Evolutionary conservation across 1,284 basidiomycete species (phyloP), one percentile per base, ranked within the genome.

Genomic region (Sparassis latifolia): DNA sequence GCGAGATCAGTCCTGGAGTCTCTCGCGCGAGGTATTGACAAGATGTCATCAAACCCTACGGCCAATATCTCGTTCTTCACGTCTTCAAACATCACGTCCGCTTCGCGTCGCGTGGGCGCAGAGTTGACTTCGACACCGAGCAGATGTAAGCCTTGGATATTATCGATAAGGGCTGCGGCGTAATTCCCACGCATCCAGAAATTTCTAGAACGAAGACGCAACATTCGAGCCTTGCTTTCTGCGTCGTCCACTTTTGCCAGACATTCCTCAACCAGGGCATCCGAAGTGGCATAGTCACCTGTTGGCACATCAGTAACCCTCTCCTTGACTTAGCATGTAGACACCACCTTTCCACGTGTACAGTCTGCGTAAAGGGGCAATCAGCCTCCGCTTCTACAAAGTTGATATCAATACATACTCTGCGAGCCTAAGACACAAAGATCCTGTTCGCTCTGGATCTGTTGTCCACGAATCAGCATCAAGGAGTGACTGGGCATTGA

Each of bases 61-160:
- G 80, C 79, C 44, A 86, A 65, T 44, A 86, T 82, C 62, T 84
- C 80, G 57, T 82, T 81, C 63, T 82, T 84, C 49, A 86, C 79
- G 59, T 78, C 72, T 52, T 85, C 80, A 59, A 85, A 86, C 74
- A 83, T 76, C 10, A 63, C 54, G 60, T 83, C 78, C 28, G 78
- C 79, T 53, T 82, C 77, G 44, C 72, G 68, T 29, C 70, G 64
- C 2, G 76, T 76, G 2, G 82, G 80, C 0, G 74, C 60, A 2
- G 76, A 59, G 54, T 80, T 76, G 33, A 86, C 66, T 32, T 81
- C 78, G 6, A 86, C 73, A 1, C 80, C 81, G n/a, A 87, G 71
- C 2, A 78, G 63, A 52, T 75, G 76, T 29, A 87, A 68, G 10
- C 82, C 84, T n/a, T 68, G 56, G 6, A 85, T 66, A 0, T 77